Conservation (phyloP, 73 alveolate genomes). For the Diophrys sp. region DNA sequence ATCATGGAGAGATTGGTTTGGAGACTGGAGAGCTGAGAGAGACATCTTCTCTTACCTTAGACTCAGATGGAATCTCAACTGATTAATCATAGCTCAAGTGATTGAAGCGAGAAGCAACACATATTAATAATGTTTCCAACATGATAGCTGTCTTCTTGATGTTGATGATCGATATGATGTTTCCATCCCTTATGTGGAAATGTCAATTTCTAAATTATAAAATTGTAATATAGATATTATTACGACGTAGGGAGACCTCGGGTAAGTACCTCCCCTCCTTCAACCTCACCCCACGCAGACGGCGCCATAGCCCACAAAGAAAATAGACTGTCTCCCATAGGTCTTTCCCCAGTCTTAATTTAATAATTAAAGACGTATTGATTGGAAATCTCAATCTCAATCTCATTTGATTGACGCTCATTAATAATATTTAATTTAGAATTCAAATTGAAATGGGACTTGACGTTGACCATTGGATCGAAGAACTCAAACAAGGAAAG, state of each 20-base stretch:
- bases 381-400: no score
- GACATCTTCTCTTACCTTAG: slow-evolving; percentile 33
- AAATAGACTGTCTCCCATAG: neutral
- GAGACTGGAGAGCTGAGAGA: slow-evolving; percentile 26
- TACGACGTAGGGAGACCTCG: no score
- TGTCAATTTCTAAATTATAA: no score
- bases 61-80: slow-evolving; percentile 12
- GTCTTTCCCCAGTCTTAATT: neutral
- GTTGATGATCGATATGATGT: no score
- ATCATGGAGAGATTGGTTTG: slow-evolving; percentile 36
- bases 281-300: neutral
- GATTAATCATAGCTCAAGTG: no score
- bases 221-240: no score
- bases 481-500: slow-evolving; percentile 68
- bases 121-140: no score
- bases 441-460: neutral
- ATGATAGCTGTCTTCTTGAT: no score
- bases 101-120: no score
- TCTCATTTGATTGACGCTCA: neutral
- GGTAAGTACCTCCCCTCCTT: no score
- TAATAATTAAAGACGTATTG: no score
- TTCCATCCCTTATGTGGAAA: no score
- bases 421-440: neutral
- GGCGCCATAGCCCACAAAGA: neutral
- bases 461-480: slow-evolving; percentile 80